These are phyloP conservation scores for Xerocomus nothofagi DNA, from an alignment of 1,284 basidiomycete genomes.

Conservation along the genomic window DNA sequence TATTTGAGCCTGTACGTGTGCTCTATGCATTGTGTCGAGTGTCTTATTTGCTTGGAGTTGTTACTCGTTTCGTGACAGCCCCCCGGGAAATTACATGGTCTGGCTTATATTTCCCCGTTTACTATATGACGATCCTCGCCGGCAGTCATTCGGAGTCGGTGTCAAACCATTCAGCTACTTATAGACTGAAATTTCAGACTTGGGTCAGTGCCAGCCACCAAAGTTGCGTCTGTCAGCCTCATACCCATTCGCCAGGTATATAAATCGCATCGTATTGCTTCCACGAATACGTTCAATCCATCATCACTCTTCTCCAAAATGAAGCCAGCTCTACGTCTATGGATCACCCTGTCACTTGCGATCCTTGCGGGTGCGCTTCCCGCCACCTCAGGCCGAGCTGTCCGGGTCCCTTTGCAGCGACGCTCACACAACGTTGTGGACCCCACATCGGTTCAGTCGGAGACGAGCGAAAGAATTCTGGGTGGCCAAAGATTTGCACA, in stretches of 20 bases:
- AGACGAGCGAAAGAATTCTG: neutral
- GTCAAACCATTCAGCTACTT: neutral
- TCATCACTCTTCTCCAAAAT: conserved; percentile 4
- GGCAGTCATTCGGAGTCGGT: neutral
- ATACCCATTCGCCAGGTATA: conserved; percentile 7
- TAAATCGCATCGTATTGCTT: neutral
- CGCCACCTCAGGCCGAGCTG: conserved; percentile 3
- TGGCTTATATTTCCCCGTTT: neutral
- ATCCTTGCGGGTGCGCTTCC: conserved; percentile 11
- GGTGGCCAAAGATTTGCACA: neutral
- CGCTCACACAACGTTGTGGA: neutral
- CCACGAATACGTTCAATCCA: neutral
- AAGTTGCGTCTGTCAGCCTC: conserved; percentile 19
- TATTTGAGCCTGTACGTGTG: too few species aligned
- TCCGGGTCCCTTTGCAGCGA: conserved; percentile 15
- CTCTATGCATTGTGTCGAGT: neutral
- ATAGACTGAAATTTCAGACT: neutral
- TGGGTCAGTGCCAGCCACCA: conserved; percentile 11
- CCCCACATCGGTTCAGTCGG: neutral
- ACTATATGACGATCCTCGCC: neutral
- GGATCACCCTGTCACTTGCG: neutral
- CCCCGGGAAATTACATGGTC: neutral
- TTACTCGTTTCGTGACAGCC: neutral
- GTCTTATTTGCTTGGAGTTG: neutral
- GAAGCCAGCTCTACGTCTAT: conserved; percentile 5